Evolutionary conservation across 2,329 filamentous ascomycete genomes (phyloP), one percentile per base, ranked within the genome.

Genomic region (Metarhizium anisopliae): DNA sequence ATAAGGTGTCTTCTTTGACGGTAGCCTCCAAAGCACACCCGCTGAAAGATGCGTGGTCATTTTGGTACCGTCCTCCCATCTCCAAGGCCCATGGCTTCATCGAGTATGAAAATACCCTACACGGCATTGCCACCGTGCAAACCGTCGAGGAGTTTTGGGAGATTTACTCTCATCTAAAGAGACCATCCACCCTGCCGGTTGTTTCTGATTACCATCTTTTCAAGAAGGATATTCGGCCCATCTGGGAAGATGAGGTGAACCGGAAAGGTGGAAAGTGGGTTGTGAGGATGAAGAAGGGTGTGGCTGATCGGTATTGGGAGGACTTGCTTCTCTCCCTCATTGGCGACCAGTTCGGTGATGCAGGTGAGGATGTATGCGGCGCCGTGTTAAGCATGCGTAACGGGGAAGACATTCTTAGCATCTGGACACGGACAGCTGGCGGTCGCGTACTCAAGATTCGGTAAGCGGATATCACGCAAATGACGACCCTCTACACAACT

Each of bases 141-240:
- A 90, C 89, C 6, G 90, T 83, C 52, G 91, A 97, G 73, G 89
- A 94, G 58, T 97, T 99, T 69, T 96, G 91, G 84, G 80, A 83
- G 51, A 85, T 96, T 42, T 97, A 96, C 69, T 78, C 82, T 55
- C 91, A 97, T 71, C 80, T 99, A 51, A 95, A 95, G 75, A 84
- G 89, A 32, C 94, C 95, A 2, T 97, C 92, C 40, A 77, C 81
- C 38, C 78, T 99, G 56, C 93, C 93, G 6, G 86, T 93, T 4
- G 93, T 97, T 35, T 96, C 92, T 29, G 94, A 99, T 73, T 99
- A 96, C 69, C 94, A 99, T 70, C 86, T 99, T 58, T 99, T 99
- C 78, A 95, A 94, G 73, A 91, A 94, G 68, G 93, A 92, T 55
- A 92, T 99, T 59, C 85, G 94, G 58, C 94, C 94, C 25, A 94